phyloP scores from a whole-genome alignment of 2,329 filamentous ascomycete genomes.

The Alternaria ethzedia region DNA sequence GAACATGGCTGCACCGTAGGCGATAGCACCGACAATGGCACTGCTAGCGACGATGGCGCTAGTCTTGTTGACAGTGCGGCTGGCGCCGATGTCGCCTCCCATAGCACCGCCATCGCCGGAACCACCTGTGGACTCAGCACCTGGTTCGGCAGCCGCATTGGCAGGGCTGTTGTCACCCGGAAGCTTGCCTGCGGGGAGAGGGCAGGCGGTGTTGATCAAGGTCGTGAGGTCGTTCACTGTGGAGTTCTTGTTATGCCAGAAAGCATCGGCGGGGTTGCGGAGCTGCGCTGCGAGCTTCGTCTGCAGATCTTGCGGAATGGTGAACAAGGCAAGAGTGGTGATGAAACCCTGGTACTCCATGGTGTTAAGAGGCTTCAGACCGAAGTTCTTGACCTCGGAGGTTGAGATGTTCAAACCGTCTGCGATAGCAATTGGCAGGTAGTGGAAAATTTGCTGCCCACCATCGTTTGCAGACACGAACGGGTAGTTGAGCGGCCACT shows the following conservation, averaged over 20 bases:
- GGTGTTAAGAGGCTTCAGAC: slow-evolving; percentile 79
- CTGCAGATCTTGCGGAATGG: slow-evolving; percentile 54
- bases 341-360: slow-evolving; percentile 73
- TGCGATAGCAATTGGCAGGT: slow-evolving; percentile 73
- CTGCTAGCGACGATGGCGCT: slow-evolving; percentile 75
- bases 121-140: slow-evolving; percentile 38
- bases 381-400: slow-evolving; percentile 68
- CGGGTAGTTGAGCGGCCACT: slow-evolving; percentile 78
- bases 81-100: slow-evolving; percentile 57
- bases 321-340: slow-evolving; percentile 72
- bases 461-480: slow-evolving; percentile 78
- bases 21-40: slow-evolving; percentile 76
- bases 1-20: slow-evolving; percentile 96
- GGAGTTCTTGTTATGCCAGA: slow-evolving; percentile 73
- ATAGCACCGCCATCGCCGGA: slow-evolving; percentile 57
- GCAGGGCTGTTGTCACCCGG: slow-evolving; percentile 50
- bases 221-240: slow-evolving; percentile 76
- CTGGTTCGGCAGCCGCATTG: slow-evolving; percentile 51
- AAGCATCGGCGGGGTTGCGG: slow-evolving; percentile 70
- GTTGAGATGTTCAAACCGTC: slow-evolving; percentile 62
- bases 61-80: slow-evolving; percentile 67
- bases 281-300: slow-evolving; percentile 71
- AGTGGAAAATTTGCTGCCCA: slow-evolving; percentile 83
- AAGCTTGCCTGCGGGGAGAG: slow-evolving; percentile 61
- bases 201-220: slow-evolving; percentile 85